Evolutionary conservation across 495 filamentous ascomycete genomes (phyloP).

Genomic region (Pseudoneurospora amorphoporcata): DNA sequence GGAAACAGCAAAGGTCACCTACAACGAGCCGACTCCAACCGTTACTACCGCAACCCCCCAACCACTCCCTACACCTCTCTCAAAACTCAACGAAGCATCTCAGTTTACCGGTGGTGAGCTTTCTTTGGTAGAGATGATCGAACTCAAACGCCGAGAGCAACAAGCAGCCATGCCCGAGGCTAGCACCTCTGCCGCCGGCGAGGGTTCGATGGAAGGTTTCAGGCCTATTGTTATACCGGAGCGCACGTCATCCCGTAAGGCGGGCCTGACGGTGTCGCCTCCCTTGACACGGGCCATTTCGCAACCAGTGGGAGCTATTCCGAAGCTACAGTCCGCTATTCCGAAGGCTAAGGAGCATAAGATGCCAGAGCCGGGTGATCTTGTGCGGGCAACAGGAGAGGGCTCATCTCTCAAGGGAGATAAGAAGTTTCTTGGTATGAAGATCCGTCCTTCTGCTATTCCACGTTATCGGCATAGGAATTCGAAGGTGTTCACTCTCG

Average conservation of each 20-base stretch:
- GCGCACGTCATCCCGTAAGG: slow-evolving; percentile 31
- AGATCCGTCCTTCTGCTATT: slow-evolving; percentile 65
- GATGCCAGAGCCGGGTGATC: slow-evolving; percentile 18
- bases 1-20: slow-evolving; percentile 3
- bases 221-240: slow-evolving; percentile 19
- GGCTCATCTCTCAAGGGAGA: slow-evolving; percentile 41
- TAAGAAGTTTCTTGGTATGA: slow-evolving; percentile 60
- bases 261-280: slow-evolving; percentile 43
- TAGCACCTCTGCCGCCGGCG: slow-evolving; percentile 11
- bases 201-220: slow-evolving; percentile 2
- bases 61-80: background rate
- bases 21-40: slow-evolving; percentile 1
- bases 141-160: slow-evolving; percentile 37
- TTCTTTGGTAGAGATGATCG: slow-evolving; percentile 39
- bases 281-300: slow-evolving; percentile 61
- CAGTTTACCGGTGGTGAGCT: slow-evolving; percentile 1
- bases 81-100: background rate
- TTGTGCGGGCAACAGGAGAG: slow-evolving; percentile 17
- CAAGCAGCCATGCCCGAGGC: slow-evolving; percentile 19
- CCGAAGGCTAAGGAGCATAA: slow-evolving; percentile 30
- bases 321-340: slow-evolving; percentile 22
- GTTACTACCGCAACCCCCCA: background rate
- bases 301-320: slow-evolving; percentile 43
- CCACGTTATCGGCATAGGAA: slow-evolving; percentile 73
- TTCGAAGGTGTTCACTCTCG: slow-evolving; percentile 73